A percentile compares a stretch with the other conserved stretches of the same genome.
Conservation (phyloP, 2,329 filamentous ascomycete genomes). For the Colletotrichum orchidophilum region DNA sequence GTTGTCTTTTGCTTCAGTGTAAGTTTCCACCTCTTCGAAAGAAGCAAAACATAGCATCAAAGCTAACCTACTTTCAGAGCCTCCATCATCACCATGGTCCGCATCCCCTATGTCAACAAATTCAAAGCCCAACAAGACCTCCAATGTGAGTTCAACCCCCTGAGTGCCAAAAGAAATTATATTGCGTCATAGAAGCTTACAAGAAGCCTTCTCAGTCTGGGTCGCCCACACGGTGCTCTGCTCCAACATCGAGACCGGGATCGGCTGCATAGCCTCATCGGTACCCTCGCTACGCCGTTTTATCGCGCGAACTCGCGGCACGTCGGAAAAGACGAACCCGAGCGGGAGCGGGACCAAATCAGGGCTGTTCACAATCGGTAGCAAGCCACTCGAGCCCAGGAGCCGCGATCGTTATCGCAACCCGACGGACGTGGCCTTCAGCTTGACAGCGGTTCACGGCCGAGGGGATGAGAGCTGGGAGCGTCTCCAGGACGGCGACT, state of each 20-base stretch:
- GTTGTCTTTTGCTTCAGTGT: constrained; percentile 37
- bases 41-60: too few species aligned
- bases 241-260: constrained; percentile 38
- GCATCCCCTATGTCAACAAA: constrained; percentile 37
- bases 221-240: constrained; percentile 35
- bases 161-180: neutral
- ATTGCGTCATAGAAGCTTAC: neutral
- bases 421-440: constrained; percentile 32
- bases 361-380: constrained; percentile 30
- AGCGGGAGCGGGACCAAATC: constrained; percentile 14
- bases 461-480: constrained; percentile 32
- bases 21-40: neutral
- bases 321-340: constrained; percentile 20
- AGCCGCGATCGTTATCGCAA: constrained; percentile 28
- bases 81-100: constrained; percentile 37
- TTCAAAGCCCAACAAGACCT: constrained; percentile 34
- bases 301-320: constrained; percentile 25
- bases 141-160: constrained; percentile 5
- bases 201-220: constrained; percentile 20
- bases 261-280: constrained; percentile 37
- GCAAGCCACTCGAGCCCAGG: constrained; percentile 24
- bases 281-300: constrained; percentile 35
- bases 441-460: constrained; percentile 26
- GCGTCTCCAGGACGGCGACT: constrained; percentile 32
- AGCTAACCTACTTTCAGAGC: constrained; percentile 16